Base-by-base conservation (phyloP, 2,329 filamentous ascomycete genomes). In the Leptodontidium sp. region DNA sequence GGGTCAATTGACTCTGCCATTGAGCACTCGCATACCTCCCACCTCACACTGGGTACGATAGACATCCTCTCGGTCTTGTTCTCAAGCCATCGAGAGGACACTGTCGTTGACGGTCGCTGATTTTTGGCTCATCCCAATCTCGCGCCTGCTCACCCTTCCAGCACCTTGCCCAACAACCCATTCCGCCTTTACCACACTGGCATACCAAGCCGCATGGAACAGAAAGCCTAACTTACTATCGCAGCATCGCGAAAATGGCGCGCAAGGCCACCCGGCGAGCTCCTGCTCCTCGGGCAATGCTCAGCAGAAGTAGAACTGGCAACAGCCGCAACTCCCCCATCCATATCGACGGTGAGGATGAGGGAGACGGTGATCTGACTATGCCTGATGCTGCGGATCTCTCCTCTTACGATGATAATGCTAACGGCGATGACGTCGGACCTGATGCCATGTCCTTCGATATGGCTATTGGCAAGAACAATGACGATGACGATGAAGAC, bases 1-100 rank as follows among this genome's bases (percentile, higher is more conserved):
- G 17, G 35, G 11, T 9, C 55, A 40, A 40, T 58, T 58, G 53
- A 35, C 55, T 40, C n/a, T 58, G 17, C 35, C n/a, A 58, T 58
- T 58, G 55, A 11, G 55, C 55, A 58, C n/a, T 7, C 35, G 11
- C n/a, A 24, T 6, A 58, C 11, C 9, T 24, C 11, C 8, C 8
- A 21, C 55, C 32, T 40, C 17, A 11, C 38, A 24, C 55, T 24
- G 8, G 8, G 35, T 35, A 40, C 4, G 17, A 24, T n/a, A n/a
- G 17, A 14, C 8, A 58, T 40, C 32, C 55, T 58, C 32, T 24
- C 35, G 32, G 17, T 40, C n/a, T 43, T 38, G 55, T 21, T 58
- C 26, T 38, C 32, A n/a, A 58, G 35, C 9, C n/a, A 6, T 38
- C 17, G 32, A 32, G 32, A 58, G 32, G n/a, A 35, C 11, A 5